These are phyloP conservation scores for Xanthoconium stramineum DNA, from an alignment of 768 basidiomycete species.

Conservation along the genomic window DNA sequence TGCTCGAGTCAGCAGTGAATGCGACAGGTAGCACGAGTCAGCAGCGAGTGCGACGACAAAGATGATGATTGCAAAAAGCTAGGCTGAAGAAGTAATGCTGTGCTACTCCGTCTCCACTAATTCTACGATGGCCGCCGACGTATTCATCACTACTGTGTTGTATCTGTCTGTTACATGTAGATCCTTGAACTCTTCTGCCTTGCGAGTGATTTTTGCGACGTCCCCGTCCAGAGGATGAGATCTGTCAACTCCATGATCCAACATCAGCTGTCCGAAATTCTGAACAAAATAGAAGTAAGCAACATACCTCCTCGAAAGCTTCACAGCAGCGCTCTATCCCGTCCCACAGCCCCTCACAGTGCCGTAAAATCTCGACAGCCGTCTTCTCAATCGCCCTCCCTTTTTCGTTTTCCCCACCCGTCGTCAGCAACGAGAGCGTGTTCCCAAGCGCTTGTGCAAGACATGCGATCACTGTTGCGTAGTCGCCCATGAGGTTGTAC, in stretches of 20 bases:
- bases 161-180: too few relatives aligned
- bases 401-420: conserved; percentile 54
- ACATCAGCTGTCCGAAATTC: neutral
- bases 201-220: conserved; percentile 76
- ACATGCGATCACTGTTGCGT: conserved; percentile 80
- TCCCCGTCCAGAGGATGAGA: conserved; percentile 82
- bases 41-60: too few relatives aligned
- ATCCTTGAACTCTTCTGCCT: conserved; percentile 87
- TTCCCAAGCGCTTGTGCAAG: conserved; percentile 86
- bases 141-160: too few relatives aligned
- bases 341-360: conserved; percentile 74
- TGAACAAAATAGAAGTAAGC: neutral
- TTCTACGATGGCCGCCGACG: too few relatives aligned
- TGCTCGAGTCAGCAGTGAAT: too few relatives aligned
- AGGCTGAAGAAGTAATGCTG: too few relatives aligned
- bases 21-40: too few relatives aligned
- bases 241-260: conserved; percentile 86
- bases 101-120: too few relatives aligned
- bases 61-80: too few relatives aligned
- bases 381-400: conserved; percentile 66
- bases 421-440: conserved; percentile 62
- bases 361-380: conserved; percentile 72
- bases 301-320: conserved; percentile 76
- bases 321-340: conserved; percentile 67
- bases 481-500: conserved; percentile 92